Evolutionary conservation across 148 eudicot genomes (phyloP), one percentile per base, ranked within the genome.

Genomic region (Salicornia ramosissima): DNA sequence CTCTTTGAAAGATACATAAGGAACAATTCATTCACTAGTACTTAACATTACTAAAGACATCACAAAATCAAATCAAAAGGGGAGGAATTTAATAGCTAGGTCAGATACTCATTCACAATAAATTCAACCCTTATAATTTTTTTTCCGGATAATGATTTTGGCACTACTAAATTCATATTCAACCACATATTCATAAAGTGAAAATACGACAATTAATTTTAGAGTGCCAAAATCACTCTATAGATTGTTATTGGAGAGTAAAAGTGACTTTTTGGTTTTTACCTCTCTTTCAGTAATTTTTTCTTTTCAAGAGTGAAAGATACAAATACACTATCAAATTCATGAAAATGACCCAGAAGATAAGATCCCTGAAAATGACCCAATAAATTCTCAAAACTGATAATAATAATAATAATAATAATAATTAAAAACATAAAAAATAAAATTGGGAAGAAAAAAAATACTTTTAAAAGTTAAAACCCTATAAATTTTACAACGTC

Each of bases 341-440:
- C 68, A 43, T 69, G 74, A 69, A 42, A 75, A 75, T 60, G 73
- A 75, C 68, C 78, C 42, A 74, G 18, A 49, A 61, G 46, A 60
- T 50, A 68, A 68, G 57, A 75, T 75, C 73, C 63, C 29, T 73
- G 71, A 47, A 46, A 58, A 67, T 58, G 68, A 67, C 53, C 33
- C 42, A 33, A 30, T 21, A 73, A 3, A 73, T 19, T 43, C 22
- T 26, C 18, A 22, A 45, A 21, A 49, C 33, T 69, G 0, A 54
- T 11, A 71, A 1, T 19, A 45, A 56, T 21, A n/a, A 1, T 12
- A 33, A 1, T 2, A 40, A 55, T 33, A 5, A 22, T 56, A 50
- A 33, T 5, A 36, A 36, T 19, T 52, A 7, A 49, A 29, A 4
- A 29, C 8, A 29, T 0, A 1, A 16, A 46, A 46, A 18, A 6